Evolutionary conservation across 768 basidiomycete genomes (phyloP).

Genomic region (Pisolithus sp.): DNA sequence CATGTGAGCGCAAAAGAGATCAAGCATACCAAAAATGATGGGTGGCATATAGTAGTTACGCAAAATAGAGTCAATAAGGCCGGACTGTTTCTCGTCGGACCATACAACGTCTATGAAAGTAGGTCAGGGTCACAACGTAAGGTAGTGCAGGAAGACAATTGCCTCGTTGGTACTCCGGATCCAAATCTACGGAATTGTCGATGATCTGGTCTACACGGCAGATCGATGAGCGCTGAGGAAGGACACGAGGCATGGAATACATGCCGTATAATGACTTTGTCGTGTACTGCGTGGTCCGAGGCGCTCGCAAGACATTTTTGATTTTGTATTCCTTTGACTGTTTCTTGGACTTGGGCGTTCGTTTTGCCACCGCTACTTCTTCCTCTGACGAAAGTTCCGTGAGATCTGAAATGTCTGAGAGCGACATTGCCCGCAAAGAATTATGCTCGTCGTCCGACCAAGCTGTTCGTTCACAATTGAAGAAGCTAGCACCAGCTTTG

Average conservation of each 20-base stretch:
- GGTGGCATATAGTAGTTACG: constrained; percentile 64
- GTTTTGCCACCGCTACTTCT: constrained; percentile 21
- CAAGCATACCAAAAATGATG: constrained; percentile 51
- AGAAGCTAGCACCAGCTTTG: too few relatives aligned
- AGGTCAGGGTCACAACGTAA: background rate
- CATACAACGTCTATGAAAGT: constrained; percentile 51
- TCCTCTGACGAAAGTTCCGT: constrained; percentile 41
- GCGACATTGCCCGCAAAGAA: constrained; percentile 20
- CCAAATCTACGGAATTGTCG: constrained; percentile 42
- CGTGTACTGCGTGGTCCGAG: constrained; percentile 36
- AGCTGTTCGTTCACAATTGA: background rate
- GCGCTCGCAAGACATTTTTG: constrained; percentile 29
- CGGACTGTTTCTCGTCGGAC: constrained; percentile 53
- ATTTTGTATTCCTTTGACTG: constrained; percentile 26
- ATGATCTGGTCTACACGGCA: constrained; percentile 40
- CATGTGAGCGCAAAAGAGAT: background rate
- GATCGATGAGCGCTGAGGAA: background rate
- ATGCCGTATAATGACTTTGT: constrained; percentile 40
- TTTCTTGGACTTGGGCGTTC: constrained; percentile 18
- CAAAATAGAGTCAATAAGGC: constrained; percentile 58
- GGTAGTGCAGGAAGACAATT: background rate
- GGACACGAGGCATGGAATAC: constrained; percentile 1
- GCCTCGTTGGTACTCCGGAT: constrained; percentile 67
- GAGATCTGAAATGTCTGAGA: constrained; percentile 41
- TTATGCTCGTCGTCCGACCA: background rate